Evolutionary conservation across 169 alveolate genomes (phyloP), one percentile per base, ranked within the genome.

Genomic region (Plasmodium adleri): DNA sequence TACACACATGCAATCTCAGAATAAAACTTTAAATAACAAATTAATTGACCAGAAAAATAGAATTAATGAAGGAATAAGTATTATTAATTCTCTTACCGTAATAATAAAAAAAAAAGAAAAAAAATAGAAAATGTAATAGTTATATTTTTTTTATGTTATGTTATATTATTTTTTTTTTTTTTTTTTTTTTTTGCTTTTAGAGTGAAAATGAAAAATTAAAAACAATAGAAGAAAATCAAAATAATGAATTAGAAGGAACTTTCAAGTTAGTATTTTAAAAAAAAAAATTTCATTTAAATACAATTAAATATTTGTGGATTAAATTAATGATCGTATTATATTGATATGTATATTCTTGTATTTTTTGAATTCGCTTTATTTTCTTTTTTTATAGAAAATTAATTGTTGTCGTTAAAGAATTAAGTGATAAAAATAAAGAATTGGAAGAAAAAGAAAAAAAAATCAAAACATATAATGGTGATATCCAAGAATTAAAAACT

Each of bases 171-270:
- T 12, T 47, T 47, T 49, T 43, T 63, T 80, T 43, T 49, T 45
- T 58, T 52, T 32, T 64, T 68, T 80, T 63, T 50, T 80, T 80
- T 54, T 67, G 28, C n/a, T 28, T 63, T 50, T 60, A 80, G 90
- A 64, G 73, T 72, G 92, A 86, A 72, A 86, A 86, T 60, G 92
- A 86, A 66, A 86, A 86, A 26, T 56, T 86, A 66, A 86, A 86
- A 86, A 86, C 92, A 17, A 86, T 86, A 70, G 92, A 86, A 72
- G 92, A 86, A 86, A 86, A 86, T 49, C 92, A 86, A 72, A 86
- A 86, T 47, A 86, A 72, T 86, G 92, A 86, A 86, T 60, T 86
- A 67, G 92, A 86, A 72, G 92, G 92, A 13, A 86, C 92, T 20
- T 86, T 86, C 72, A 86, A 86, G 90, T 80, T 67, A 68, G 17